These are phyloP conservation scores for Tetrahymena malaccensis DNA, from an alignment of 73 alveolate genomes.

Conservation along the genomic window DNA sequence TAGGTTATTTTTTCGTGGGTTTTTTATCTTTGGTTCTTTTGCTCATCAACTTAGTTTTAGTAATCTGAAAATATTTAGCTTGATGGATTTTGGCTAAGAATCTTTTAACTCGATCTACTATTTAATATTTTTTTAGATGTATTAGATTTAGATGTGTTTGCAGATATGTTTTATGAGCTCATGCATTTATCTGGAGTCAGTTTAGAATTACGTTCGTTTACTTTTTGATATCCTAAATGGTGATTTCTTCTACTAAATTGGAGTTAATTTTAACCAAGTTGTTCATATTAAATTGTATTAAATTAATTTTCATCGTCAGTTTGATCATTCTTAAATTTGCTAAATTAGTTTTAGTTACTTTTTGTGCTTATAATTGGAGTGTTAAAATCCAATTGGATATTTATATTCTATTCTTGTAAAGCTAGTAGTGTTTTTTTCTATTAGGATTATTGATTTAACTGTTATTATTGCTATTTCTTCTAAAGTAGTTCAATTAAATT, in stretches of 20 bases:
- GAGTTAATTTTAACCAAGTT: neutral
- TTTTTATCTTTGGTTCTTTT: neutral
- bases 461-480: neutral
- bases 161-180: neutral
- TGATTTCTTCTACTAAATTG: neutral
- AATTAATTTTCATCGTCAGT: neutral
- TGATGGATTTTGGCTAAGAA: neutral
- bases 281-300: neutral
- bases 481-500: neutral
- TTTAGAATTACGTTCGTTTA: neutral
- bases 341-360: neutral
- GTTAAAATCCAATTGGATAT: neutral
- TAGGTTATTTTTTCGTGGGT: neutral
- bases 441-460: neutral
- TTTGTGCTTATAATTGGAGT: neutral
- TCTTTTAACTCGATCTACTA: neutral
- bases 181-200: neutral
- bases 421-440: neutral
- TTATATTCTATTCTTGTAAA: neutral
- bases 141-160: neutral
- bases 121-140: neutral
- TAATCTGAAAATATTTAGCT: neutral
- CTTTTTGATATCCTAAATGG: neutral
- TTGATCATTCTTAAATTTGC: neutral
- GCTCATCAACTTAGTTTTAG: neutral